These are phyloP conservation scores for Teunomyces gatunensis DNA, from an alignment of 805 yeast genomes.

Conservation along the genomic window DNA sequence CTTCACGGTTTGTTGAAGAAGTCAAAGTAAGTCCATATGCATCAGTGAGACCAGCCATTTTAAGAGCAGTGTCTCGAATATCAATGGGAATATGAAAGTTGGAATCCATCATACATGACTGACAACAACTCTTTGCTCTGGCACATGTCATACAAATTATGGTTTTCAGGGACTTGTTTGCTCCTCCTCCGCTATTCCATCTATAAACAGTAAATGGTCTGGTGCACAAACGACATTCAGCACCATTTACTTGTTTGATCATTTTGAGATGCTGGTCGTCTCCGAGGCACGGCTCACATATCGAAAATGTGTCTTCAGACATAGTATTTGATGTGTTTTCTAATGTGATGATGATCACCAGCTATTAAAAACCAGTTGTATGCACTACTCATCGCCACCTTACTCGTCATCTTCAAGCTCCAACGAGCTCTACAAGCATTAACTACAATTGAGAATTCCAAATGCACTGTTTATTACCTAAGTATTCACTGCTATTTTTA, in stretches of 20 bases:
- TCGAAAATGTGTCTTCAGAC: conserved; percentile 39
- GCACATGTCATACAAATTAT: conserved; percentile 80
- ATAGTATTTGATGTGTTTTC: background rate
- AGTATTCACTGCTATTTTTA: conserved; percentile 1
- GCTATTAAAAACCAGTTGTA: background rate
- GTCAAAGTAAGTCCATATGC: background rate
- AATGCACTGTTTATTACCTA: conserved; percentile 3
- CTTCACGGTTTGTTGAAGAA: conserved; percentile 24
- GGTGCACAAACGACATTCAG: conserved; percentile 83
- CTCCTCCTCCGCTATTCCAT: conserved; percentile 56
- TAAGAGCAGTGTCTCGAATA: conserved; percentile 75
- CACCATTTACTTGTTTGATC: conserved; percentile 68
- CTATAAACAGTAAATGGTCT: conserved; percentile 78
- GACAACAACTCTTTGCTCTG: conserved; percentile 78
- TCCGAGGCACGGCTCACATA: conserved; percentile 77
- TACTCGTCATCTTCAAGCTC: background rate
- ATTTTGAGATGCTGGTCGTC: conserved; percentile 62
- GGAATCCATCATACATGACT: conserved; percentile 79
- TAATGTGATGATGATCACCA: background rate
- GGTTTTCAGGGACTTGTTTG: conserved; percentile 54
- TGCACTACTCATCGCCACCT: conserved; percentile 1
- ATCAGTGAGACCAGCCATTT: conserved; percentile 55
- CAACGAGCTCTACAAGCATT: background rate
- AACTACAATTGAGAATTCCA: background rate
- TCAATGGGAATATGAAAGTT: conserved; percentile 77